phyloP scores from a whole-genome alignment of 1,139 yeast species.

The Hemisphaericaspora lyxosophila region DNA sequence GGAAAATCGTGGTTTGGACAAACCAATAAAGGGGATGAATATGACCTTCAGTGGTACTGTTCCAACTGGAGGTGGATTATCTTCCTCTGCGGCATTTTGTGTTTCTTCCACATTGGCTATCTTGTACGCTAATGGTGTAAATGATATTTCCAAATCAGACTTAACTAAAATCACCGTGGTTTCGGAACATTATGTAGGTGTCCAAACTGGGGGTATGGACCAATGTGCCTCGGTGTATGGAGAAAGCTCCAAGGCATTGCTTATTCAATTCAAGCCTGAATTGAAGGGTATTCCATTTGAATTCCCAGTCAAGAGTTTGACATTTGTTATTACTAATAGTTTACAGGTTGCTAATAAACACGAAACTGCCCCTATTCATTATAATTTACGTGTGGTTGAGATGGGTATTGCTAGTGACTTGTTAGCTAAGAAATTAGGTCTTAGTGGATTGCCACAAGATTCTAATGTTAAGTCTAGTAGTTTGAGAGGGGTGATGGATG shows the following conservation, averaged over 20 bases:
- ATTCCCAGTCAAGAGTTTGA: conserved; percentile 52
- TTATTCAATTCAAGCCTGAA: conserved; percentile 62
- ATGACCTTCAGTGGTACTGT: conserved; percentile 63
- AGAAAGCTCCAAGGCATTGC: conserved; percentile 57
- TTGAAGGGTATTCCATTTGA: conserved; percentile 56
- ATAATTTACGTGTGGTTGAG: conserved; percentile 71
- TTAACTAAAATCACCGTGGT: conserved; percentile 63
- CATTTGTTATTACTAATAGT: conserved; percentile 64
- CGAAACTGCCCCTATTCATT: conserved; percentile 69
- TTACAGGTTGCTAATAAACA: conserved; percentile 63
- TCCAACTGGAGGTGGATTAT: conserved; percentile 73
- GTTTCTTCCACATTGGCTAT: conserved; percentile 64
- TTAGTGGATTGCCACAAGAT: conserved; percentile 43
- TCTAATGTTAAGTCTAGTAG: conserved; percentile 55
- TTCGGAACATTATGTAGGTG: conserved; percentile 72
- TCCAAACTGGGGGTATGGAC: conserved; percentile 78
- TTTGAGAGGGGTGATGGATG: conserved; percentile 62
- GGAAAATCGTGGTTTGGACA: conserved; percentile 24
- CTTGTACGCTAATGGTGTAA: conserved; percentile 53
- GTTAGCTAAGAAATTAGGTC: conserved; percentile 48
- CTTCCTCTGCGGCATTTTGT: conserved; percentile 73
- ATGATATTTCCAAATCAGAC: conserved; percentile 46
- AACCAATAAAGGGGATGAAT: conserved; percentile 47
- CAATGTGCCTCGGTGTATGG: conserved; percentile 75
- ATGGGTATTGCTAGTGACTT: conserved; percentile 63